phyloP scores from a whole-genome alignment of 2,329 filamentous ascomycete species.

The Fusarium sp. region DNA sequence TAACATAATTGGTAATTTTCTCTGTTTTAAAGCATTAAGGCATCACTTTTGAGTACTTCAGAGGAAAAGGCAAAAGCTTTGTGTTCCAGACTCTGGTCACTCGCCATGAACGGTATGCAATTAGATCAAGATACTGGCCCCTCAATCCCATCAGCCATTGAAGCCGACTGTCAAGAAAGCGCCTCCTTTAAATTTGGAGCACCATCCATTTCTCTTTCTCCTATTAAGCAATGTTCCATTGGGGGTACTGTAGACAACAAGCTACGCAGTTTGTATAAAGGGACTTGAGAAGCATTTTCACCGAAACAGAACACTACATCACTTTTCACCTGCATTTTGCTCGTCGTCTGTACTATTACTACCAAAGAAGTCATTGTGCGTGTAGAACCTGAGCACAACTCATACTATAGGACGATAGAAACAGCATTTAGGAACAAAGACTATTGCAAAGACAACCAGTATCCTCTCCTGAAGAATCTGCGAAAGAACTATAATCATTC shows the following conservation, averaged over 20 bases:
- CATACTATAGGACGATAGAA: not conserved
- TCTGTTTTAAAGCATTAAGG: not conserved
- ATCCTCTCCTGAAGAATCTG: not conserved
- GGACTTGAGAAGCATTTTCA: not conserved
- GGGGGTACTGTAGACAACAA: not conserved
- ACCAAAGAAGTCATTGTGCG: not conserved
- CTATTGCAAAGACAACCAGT: not conserved
- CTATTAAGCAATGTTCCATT: not conserved
- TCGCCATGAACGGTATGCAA: not conserved
- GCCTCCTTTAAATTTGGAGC: not conserved
- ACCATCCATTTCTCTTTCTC: not conserved
- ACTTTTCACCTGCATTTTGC: not conserved
- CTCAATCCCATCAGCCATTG: not conserved
- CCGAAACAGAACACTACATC: too few species aligned
- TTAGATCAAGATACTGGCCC: not conserved
- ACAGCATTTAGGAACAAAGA: not conserved
- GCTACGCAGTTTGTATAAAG: not conserved
- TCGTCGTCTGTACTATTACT: not conserved
- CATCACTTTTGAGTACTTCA: not conserved
- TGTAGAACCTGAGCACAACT: not conserved
- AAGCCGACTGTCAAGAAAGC: not conserved
- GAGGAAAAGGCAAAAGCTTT: not conserved
- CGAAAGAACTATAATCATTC: not conserved
- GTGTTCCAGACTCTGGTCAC: not conserved
- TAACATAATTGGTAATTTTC: not conserved